phyloP scores from a whole-genome alignment of 2,329 filamentous ascomycete species.

The Arachnomyces sp. region DNA sequence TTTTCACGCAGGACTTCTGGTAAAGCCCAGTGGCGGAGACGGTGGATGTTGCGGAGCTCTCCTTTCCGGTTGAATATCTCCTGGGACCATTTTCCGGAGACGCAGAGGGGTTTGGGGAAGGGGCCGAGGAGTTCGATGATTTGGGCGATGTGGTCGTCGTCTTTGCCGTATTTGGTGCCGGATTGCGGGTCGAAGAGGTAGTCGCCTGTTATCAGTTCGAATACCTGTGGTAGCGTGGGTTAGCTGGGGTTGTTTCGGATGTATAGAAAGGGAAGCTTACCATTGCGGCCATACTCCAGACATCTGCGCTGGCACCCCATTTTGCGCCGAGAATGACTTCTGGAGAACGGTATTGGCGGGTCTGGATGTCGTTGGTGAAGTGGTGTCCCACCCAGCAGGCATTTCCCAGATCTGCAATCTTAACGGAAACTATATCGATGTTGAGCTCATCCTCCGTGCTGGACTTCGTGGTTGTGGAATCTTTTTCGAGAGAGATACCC shows the following conservation, averaged over 20 bases:
- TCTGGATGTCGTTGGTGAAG: constrained; percentile 99
- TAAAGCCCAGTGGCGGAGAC: constrained; percentile 89
- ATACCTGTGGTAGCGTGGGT: constrained; percentile 53
- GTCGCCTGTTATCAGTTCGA: constrained; percentile 95
- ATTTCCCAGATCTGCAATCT: constrained; percentile 96
- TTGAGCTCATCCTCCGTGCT: constrained; percentile 38
- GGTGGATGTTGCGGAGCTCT: constrained; percentile 93
- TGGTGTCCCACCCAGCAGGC: constrained; percentile 98
- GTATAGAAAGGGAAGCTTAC: constrained; percentile 45
- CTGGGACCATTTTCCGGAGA: constrained; percentile 93
- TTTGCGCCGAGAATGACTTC: constrained; percentile 95
- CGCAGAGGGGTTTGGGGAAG: constrained; percentile 85
- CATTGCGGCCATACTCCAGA: constrained; percentile 99
- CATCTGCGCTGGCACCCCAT: constrained; percentile 98
- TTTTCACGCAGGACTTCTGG: constrained; percentile 91
- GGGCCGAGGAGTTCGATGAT: constrained; percentile 94
- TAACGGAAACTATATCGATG: constrained; percentile 84
- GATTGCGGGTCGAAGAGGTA: constrained; percentile 98
- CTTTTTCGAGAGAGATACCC: constrained; percentile 84
- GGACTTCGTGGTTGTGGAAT: constrained; percentile 40
- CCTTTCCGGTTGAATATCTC: constrained; percentile 98
- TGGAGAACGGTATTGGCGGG: constrained; percentile 89
- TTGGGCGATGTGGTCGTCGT: constrained; percentile 97
- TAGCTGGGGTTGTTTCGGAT: constrained; percentile 4
- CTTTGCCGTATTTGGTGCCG: constrained; percentile 97